Conservation (phyloP, 257 asterid genomes). For the Ilex asprella region DNA sequence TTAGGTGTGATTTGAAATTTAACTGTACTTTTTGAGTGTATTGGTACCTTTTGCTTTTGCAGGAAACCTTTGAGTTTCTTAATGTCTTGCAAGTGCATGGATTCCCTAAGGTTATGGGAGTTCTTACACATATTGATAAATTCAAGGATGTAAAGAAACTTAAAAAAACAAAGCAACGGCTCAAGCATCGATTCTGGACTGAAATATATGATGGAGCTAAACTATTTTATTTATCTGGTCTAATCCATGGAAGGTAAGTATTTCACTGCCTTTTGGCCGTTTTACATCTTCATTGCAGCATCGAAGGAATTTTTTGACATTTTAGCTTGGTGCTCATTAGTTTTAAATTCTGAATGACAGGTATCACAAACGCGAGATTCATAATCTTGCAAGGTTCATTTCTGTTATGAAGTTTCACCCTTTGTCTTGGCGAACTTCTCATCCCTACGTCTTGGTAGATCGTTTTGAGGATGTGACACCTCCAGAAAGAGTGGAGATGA, state of each 20-base stretch:
- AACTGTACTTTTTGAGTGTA: not conserved
- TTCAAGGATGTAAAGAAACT: conserved; percentile 96
- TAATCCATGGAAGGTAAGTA: conserved; percentile 91
- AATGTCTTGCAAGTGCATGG: conserved; percentile 97
- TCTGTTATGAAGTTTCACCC: conserved; percentile 98
- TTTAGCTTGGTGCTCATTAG: not conserved
- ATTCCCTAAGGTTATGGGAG: conserved; percentile 98
- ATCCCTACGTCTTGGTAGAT: conserved; percentile 88
- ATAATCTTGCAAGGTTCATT: conserved; percentile 89
- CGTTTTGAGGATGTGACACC: conserved; percentile 94
- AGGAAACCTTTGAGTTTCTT: conserved; percentile 97
- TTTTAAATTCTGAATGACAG: conserved; percentile 31
- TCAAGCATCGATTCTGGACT: conserved; percentile 99
- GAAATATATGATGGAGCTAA: conserved; percentile 98
- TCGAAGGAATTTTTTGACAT: conserved; percentile 4
- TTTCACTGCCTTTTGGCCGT: not conserved
- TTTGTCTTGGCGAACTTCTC: conserved; percentile 86
- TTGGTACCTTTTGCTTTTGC: conserved; percentile 20
- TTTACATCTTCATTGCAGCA: conserved; percentile 1
- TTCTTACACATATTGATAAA: conserved; percentile 93
- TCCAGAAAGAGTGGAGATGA: conserved; percentile 68
- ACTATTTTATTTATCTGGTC: conserved; percentile 92
- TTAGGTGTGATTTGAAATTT: no score
- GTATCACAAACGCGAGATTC: conserved; percentile 88
- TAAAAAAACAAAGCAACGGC: conserved; percentile 82